Base-by-base conservation (phyloP, 805 yeast genomes). In the Brettanomyces custersianus region DNA sequence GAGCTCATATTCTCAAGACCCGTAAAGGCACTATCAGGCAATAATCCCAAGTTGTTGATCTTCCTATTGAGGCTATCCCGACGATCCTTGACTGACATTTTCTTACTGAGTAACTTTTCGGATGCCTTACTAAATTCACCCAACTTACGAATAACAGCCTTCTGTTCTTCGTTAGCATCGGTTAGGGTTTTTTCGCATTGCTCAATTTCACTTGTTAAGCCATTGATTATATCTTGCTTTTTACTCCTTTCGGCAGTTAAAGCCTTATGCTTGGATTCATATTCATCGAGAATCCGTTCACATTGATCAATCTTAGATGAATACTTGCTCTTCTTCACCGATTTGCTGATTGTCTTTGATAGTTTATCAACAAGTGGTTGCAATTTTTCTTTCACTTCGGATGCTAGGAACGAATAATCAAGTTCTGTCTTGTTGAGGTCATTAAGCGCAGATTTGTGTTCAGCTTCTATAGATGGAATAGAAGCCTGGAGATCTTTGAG, bases 1-100 rank as follows among this genome's bases (percentile, higher is more conserved):
- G 85, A 73, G 4, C 49, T 28, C 5, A 37, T 40, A 24, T 59
- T 54, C 24, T 65, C 68, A 47, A 66, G 73, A 1, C 59, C 51
- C 11, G 66, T 66, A 44, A 84, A 77, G 0, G 92, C 87, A 36
- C 83, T 87, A 48, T 87, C 96, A 0, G 96, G 90, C 13, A 90
- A 63, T 4, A 82, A 83, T n/a, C 96, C 96, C 28, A 88, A 60
- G 29, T 83, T 94, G 41, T 88, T 68, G 21, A 87, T 78, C 49
- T 74, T 82, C 40, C 69, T 72, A 43, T 77, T 79, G 18, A 84
- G 56, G 44, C 83, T 94, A 33, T 80, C 84, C 40, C 83, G 69
- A 43, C 95, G 69, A 29, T 66, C 61, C 4, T 62, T 51, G 33
- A 85, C 57, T 4, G 79, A 52, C 2, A 81, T 65, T 43, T 77